Percentiles rank a stretch among this genome's conserved stretches.
phyloP scores from a whole-genome alignment of 1,139 yeast genomes.

The Pichia inconspicua region DNA sequence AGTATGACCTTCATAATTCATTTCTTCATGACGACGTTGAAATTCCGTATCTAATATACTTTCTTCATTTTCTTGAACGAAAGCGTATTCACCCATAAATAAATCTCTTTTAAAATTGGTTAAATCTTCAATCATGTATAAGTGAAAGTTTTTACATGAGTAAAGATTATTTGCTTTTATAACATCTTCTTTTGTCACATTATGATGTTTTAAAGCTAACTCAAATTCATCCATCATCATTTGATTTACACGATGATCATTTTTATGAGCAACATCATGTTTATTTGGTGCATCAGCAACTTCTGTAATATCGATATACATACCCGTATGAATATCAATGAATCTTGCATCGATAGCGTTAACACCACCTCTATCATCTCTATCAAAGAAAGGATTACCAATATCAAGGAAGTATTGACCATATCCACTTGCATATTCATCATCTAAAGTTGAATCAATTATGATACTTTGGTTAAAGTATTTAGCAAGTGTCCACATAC shows the following conservation, averaged over 20 bases:
- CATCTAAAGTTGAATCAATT: constrained; percentile 29
- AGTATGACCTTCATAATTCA: constrained; percentile 26
- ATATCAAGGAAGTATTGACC: constrained; percentile 44
- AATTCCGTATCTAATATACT: constrained; percentile 38
- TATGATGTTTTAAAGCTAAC: constrained; percentile 18
- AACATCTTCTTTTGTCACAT: constrained; percentile 20
- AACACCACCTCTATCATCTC: constrained; percentile 31
- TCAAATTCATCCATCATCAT: constrained; percentile 20
- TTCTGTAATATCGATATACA: constrained; percentile 53
- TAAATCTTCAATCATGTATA: constrained; percentile 35
- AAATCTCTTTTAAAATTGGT: constrained; percentile 35
- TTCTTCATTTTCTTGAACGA: constrained; percentile 34
- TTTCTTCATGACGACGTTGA: constrained; percentile 23
- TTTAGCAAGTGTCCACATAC: constrained; percentile 34
- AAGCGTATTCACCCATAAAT: constrained; percentile 44
- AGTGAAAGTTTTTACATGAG: constrained; percentile 43
- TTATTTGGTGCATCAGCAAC: constrained; percentile 27
- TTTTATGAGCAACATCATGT: constrained; percentile 14
- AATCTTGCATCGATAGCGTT: constrained; percentile 57
- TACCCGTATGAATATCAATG: constrained; percentile 46
- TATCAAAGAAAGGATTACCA: constrained; percentile 32
- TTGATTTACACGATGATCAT: constrained; percentile 1
- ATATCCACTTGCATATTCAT: constrained; percentile 23
- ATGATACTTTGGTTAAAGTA: constrained; percentile 41
- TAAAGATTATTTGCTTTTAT: constrained; percentile 25